These are phyloP conservation scores for Blastomyces gilchristii DNA, from an alignment of 2,329 filamentous ascomycete genomes.

Conservation along the genomic window DNA sequence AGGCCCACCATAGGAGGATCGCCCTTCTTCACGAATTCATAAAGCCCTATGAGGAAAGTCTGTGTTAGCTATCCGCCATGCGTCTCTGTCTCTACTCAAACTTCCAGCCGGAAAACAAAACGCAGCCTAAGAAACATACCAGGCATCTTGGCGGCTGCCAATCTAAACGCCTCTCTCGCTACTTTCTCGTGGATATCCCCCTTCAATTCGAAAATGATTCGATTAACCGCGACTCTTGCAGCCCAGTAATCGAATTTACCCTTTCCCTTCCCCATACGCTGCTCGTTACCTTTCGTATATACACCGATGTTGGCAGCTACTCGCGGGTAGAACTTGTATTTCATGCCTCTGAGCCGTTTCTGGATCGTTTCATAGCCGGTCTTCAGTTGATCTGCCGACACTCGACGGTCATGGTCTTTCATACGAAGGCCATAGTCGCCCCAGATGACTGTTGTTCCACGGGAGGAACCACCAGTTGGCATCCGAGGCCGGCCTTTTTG, in stretches of 20 bases:
- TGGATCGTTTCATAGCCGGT: slow-evolving; percentile 92
- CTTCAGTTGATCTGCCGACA: slow-evolving; percentile 77
- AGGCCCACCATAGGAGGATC: slow-evolving; percentile 84
- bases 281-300: slow-evolving; percentile 89
- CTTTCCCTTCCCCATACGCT: slow-evolving; percentile 98
- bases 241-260: slow-evolving; percentile 97
- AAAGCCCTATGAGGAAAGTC: slow-evolving; percentile 37
- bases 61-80: neutral
- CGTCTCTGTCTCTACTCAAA: neutral
- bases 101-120: neutral
- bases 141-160: slow-evolving; percentile 91
- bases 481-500: slow-evolving; percentile 80
- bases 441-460: slow-evolving; percentile 92
- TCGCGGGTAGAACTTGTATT: slow-evolving; percentile 84
- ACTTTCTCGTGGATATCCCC: slow-evolving; percentile 91
- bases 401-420: slow-evolving; percentile 82
- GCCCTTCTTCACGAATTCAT: slow-evolving; percentile 89
- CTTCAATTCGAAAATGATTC: slow-evolving; percentile 85
- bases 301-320: slow-evolving; percentile 90
- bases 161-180: slow-evolving; percentile 79
- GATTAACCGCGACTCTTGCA: slow-evolving; percentile 75
- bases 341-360: slow-evolving; percentile 74
- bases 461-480: slow-evolving; percentile 76
- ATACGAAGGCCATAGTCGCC: slow-evolving; percentile 93
- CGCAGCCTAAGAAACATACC: slow-evolving; percentile 44